These are phyloP conservation scores for Solanum clarkiae DNA, from an alignment of 257 asterid species.

Conservation along the genomic window DNA sequence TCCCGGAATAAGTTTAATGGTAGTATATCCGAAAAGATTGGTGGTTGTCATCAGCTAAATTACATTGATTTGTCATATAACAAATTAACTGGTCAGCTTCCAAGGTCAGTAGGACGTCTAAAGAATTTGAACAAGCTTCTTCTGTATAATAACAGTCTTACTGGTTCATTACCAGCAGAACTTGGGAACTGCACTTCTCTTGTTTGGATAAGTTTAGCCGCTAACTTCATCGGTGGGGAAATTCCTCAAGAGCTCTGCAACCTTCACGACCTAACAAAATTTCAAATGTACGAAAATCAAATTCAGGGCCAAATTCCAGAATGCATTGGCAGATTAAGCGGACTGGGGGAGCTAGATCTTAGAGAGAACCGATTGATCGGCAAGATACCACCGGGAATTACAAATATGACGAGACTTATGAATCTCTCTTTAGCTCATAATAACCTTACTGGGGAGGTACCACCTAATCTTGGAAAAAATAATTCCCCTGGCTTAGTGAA, in stretches of 20 bases:
- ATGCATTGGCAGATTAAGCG: constrained; percentile 24
- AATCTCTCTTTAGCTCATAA: constrained; percentile 24
- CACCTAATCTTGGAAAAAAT: constrained; percentile 26
- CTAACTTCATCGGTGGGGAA: constrained; percentile 21
- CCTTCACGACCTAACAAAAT: constrained; percentile 14
- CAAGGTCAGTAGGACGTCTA: constrained; percentile 21
- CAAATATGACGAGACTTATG: constrained; percentile 13
- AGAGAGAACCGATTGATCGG: constrained; percentile 22
- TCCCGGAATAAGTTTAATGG: constrained; percentile 21
- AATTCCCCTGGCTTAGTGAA: constrained; percentile 15
- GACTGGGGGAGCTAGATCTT: constrained; percentile 12
- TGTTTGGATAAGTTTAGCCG: constrained; percentile 2
- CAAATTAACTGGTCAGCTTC: constrained; percentile 28
- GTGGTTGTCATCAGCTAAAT: constrained; percentile 1
- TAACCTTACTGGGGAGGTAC: constrained; percentile 21
- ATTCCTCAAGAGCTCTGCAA: constrained; percentile 27
- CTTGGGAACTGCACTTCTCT: constrained; percentile 23
- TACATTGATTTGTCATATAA: constrained; percentile 22
- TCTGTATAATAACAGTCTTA: constrained; percentile 13
- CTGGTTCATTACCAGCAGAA: constrained; percentile 22
- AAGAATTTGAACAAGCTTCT: constrained; percentile 6
- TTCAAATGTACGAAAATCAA: constrained; percentile 8
- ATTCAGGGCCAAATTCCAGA: constrained; percentile 24
- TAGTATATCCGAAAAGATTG: constrained; percentile 22
- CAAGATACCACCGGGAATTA: constrained; percentile 22